Evolutionary conservation across 176 grass and related monocot species (phyloP).

Genomic region (Ensete ventricosum): DNA sequence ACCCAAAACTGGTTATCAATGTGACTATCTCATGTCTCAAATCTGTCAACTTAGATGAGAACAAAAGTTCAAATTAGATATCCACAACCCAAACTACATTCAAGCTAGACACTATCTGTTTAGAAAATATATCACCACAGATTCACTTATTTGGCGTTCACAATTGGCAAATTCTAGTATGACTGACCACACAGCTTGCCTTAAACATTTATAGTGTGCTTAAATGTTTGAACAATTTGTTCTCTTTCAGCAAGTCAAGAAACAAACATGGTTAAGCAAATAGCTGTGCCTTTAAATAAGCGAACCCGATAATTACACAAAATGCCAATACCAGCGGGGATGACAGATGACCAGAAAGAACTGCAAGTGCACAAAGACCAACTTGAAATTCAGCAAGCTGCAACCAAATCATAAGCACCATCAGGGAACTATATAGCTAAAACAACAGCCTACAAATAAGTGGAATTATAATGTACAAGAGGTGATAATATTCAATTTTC

Average conservation of each 20-base stretch:
- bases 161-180: not conserved
- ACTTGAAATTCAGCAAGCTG: constrained; percentile 5
- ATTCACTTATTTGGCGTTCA: not conserved
- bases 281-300: not conserved
- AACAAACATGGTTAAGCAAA: not conserved
- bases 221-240: not conserved
- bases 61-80: not conserved
- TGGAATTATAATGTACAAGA: not conserved
- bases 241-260: not conserved
- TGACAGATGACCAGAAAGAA: constrained; percentile 2
- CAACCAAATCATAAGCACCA: not conserved
- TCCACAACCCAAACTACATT: not conserved
- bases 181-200: not conserved
- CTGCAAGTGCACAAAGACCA: constrained; percentile 5
- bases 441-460: not conserved
- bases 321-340: constrained; percentile 62
- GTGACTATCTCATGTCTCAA: not conserved
- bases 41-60: not conserved
- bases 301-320: not conserved
- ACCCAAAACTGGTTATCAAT: not conserved
- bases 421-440: not conserved
- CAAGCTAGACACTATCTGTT: not conserved
- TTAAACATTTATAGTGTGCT: not conserved
- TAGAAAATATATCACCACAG: not conserved
- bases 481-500: not conserved